phyloP scores from a whole-genome alignment of 2,329 filamentous ascomycete genomes.

The Alternaria alternata region DNA sequence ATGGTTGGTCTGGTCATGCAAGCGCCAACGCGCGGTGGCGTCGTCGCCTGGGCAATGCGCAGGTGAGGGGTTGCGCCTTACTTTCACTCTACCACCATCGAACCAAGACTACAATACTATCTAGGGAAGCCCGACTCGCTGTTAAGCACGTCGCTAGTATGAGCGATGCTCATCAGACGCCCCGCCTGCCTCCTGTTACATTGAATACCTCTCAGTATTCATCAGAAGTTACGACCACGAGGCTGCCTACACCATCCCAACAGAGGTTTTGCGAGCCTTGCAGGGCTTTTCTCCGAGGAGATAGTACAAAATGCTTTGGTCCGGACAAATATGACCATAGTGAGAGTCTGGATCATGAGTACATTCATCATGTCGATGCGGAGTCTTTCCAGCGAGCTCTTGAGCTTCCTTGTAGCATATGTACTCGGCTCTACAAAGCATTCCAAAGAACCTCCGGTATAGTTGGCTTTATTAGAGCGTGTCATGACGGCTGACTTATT shows the following conservation, averaged over 20 bases:
- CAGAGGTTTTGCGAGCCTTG: background rate
- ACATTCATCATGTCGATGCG: background rate
- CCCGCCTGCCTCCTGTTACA: background rate
- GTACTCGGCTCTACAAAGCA: background rate
- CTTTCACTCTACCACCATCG: too few species aligned
- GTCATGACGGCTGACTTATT: too few species aligned
- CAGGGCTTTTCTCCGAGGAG: background rate
- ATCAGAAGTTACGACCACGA: too few species aligned
- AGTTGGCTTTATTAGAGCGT: too few species aligned
- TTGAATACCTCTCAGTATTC: too few species aligned
- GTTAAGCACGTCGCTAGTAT: background rate
- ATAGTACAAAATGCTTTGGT: background rate
- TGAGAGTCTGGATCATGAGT: too few species aligned
- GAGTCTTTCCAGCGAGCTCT: background rate
- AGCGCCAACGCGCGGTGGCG: background rate
- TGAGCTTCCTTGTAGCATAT: background rate
- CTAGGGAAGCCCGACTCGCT: too few species aligned
- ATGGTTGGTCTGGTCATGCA: background rate
- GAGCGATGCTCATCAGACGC: too few species aligned
- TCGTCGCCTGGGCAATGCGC: background rate
- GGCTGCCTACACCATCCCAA: background rate
- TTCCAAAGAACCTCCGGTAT: too few species aligned
- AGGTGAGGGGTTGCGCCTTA: background rate
- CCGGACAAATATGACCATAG: too few species aligned
- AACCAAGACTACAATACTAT: background rate